Percentiles rank a stretch among this genome's conserved stretches.
These are phyloP conservation scores for Ganoderma resinaceum DNA, from an alignment of 1,284 basidiomycete species.

Conservation along the genomic window DNA sequence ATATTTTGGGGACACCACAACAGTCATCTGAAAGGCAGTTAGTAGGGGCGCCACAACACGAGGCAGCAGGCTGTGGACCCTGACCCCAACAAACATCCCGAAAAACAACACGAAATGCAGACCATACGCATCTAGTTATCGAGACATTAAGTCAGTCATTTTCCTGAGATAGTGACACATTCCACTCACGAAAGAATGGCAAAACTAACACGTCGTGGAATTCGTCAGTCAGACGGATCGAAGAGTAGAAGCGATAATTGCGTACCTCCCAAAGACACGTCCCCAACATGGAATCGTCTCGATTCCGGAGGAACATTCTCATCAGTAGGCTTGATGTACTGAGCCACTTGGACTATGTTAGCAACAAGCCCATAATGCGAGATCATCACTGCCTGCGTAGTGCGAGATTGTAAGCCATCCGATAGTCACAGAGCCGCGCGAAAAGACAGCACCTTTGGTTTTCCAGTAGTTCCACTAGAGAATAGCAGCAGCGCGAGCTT, in stretches of 20 bases:
- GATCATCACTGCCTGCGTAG: constrained; percentile 68
- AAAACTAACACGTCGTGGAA: constrained; percentile 25
- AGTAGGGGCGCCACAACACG: not conserved
- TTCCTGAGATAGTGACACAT: not conserved
- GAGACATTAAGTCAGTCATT: too few species aligned
- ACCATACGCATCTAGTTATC: constrained; percentile 65
- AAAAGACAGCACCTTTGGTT: constrained; percentile 55
- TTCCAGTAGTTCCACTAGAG: constrained; percentile 83
- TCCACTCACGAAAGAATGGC: constrained; percentile 37
- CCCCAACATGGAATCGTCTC: constrained; percentile 12
- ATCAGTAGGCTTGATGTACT: constrained; percentile 9
- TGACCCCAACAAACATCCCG: constrained; percentile 55
- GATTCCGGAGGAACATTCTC: constrained; percentile 4
- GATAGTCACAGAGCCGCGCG: not conserved
- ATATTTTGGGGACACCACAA: constrained; percentile 76
- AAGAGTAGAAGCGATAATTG: not conserved
- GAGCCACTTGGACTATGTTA: constrained; percentile 19
- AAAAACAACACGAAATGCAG: constrained; percentile 64
- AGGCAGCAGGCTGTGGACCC: constrained; percentile 2
- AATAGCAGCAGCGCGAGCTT: constrained; percentile 76
- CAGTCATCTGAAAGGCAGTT: constrained; percentile 40
- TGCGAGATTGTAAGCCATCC: not conserved
- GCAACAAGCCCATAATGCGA: constrained; percentile 58
- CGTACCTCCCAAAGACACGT: constrained; percentile 9
- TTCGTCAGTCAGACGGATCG: not conserved